Evolutionary conservation across 2,329 filamentous ascomycete genomes (phyloP).

Genomic region (Botrytis fragariae): DNA sequence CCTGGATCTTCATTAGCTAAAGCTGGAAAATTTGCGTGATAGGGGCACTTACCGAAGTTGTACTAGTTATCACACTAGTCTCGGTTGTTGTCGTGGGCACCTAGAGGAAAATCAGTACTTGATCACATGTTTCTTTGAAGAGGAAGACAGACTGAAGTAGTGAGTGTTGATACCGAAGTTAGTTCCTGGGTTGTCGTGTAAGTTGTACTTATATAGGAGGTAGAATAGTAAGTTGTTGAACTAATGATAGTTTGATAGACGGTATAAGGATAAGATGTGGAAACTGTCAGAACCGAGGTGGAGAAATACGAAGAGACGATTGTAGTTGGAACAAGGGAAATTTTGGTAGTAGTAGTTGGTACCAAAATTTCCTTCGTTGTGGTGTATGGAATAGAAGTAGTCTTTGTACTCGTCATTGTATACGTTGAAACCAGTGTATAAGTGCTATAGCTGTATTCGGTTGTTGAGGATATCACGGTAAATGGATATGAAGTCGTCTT

Average conservation of each 20-base stretch:
- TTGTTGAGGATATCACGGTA: slow-evolving; percentile 16
- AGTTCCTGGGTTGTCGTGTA: neutral
- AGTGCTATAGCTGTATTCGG: slow-evolving; percentile 24
- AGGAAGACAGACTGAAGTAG: neutral
- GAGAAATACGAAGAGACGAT: neutral
- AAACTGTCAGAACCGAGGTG: neutral
- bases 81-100: slow-evolving; percentile 4
- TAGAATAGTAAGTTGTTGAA: slow-evolving; percentile 12
- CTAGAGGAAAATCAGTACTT: neutral
- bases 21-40: neutral
- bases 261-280: slow-evolving; percentile 10
- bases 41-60: neutral
- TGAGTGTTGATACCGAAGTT: neutral
- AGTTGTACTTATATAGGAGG: slow-evolving; percentile 6
- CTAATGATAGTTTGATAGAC: slow-evolving; percentile 11
- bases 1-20: neutral
- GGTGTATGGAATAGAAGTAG: slow-evolving; percentile 5
- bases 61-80: neutral
- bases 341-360: slow-evolving; percentile 13
- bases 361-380: neutral
- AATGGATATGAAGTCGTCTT: slow-evolving; percentile 19
- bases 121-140: neutral
- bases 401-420: neutral
- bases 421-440: slow-evolving; percentile 24
- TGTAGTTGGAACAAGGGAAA: slow-evolving; percentile 5